These are phyloP conservation scores for Penicillium glabrum DNA, from an alignment of 2,329 filamentous ascomycete genomes.

Conservation along the genomic window DNA sequence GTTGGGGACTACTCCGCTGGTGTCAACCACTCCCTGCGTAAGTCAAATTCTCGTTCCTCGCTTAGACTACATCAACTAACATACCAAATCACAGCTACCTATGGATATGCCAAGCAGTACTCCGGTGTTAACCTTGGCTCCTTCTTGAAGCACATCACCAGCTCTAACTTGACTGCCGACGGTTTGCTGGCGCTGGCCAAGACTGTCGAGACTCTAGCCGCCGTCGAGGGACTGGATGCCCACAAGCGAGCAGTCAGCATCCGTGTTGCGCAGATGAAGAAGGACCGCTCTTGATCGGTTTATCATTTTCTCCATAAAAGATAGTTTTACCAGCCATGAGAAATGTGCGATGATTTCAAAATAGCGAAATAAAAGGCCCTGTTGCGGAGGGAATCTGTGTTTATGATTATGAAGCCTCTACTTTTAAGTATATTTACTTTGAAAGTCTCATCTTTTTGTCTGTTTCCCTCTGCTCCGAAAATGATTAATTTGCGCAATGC, in stretches of 20 bases:
- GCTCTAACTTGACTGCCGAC: slow-evolving; percentile 81
- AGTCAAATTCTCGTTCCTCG: slow-evolving; percentile 44
- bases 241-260: slow-evolving; percentile 75
- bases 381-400: neutral
- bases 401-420: neutral
- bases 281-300: slow-evolving; percentile 19
- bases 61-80: neutral
- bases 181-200: slow-evolving; percentile 81
- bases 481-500: neutral
- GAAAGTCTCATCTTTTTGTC: neutral
- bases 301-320: neutral
- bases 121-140: slow-evolving; percentile 94
- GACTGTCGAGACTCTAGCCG: slow-evolving; percentile 92
- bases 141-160: slow-evolving; percentile 97
- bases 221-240: slow-evolving; percentile 91
- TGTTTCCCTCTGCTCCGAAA: too few relatives aligned
- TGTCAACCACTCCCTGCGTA: slow-evolving; percentile 96
- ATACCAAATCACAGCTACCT: slow-evolving; percentile 66
- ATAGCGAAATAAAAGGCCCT: slow-evolving; percentile 11
- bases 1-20: slow-evolving; percentile 98
- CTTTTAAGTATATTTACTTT: neutral
- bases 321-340: slow-evolving; percentile 12
- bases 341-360: slow-evolving; percentile 22
- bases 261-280: slow-evolving; percentile 52
- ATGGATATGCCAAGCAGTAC: slow-evolving; percentile 98